Base-by-base conservation (phyloP, 78 protist species). In the Dictyostelium capitatum region DNA sequence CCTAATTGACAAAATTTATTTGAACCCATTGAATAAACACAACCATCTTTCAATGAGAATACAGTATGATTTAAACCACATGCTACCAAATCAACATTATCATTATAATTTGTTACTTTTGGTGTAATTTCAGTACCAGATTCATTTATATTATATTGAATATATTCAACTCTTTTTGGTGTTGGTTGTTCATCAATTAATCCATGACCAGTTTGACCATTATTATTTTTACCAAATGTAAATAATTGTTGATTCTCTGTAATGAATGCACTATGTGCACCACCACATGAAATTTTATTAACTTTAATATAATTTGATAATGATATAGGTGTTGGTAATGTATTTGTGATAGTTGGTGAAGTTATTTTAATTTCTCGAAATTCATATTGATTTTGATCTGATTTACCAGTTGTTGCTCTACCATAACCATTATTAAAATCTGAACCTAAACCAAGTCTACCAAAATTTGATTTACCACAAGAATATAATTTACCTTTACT, bases 11-110 rank as follows among this genome's bases (percentile, higher is more conserved):
- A 20, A 47, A 25, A 25, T 54, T 59, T 54, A 30, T 79, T 80
- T 7, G 28, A 11, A 15, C 87, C 90, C 90, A 79, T 80, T 11
- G 59, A 83, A 72, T 72, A 79, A 4, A 65, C 69, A 46, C 80
- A 54, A 32, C 94, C 94, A 41, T 89, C 70, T 9, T 37, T 19
- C 7, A 51, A 25, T 9, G 62, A 14, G 10, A 91, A 30, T 4
- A 91, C 43, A 17, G 95, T 91, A 25, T 91, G 95, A 47, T 75
- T 57, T 12, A 48, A 12, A 41, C 95, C 95, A 54, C 95, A 91
- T 14, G 95, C 47, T 0, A 91, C 95, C 6, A 72, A 19, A 41
- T 82, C 85, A 0, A 90, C 89, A 57, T 46, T 37, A 28, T 32
- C 89, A 4, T 43, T 17, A 17, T 25, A 32, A n/a, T 6, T 67